phyloP scores from a whole-genome alignment of 768 basidiomycete genomes.

The Hericium erinaceus region DNA sequence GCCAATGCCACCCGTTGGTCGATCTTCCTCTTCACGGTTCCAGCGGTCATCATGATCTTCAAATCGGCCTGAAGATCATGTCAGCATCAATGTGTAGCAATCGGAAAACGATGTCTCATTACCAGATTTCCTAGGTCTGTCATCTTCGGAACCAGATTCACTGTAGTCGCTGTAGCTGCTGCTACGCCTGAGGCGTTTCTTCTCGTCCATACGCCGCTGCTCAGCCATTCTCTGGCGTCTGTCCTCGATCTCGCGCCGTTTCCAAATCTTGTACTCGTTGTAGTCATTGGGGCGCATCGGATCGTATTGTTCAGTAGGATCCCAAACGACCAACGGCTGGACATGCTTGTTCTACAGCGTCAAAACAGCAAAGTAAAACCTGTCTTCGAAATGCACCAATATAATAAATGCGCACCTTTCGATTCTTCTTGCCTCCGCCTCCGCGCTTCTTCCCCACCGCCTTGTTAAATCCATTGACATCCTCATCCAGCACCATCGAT shows the following conservation, averaged over 20 bases:
- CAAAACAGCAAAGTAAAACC: neutral
- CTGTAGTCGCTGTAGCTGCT: slow-evolving; percentile 63
- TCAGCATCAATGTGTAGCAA: slow-evolving; percentile 4
- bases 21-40: slow-evolving; percentile 47
- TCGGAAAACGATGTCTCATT: slow-evolving; percentile 9
- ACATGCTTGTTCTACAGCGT: slow-evolving; percentile 48
- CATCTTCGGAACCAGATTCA: slow-evolving; percentile 51
- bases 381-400: neutral
- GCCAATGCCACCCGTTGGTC: slow-evolving; percentile 25
- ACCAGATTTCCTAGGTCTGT: slow-evolving; percentile 65
- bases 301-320: slow-evolving; percentile 74
- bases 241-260: slow-evolving; percentile 67
- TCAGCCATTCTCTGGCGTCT: slow-evolving; percentile 43
- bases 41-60: slow-evolving; percentile 37
- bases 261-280: slow-evolving; percentile 79
- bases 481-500: slow-evolving; percentile 84
- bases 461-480: slow-evolving; percentile 71
- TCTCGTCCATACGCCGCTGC: slow-evolving; percentile 41
- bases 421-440: slow-evolving; percentile 41
- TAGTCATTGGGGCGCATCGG: slow-evolving; percentile 82
- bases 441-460: slow-evolving; percentile 45
- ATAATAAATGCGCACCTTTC: slow-evolving; percentile 41
- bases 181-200: slow-evolving; percentile 32
- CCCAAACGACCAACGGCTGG: slow-evolving; percentile 52
- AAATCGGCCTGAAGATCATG: slow-evolving; percentile 24